These are phyloP conservation scores for Ceratobasidium sp. DNA, from an alignment of 1,284 basidiomycete genomes.

Conservation along the genomic window DNA sequence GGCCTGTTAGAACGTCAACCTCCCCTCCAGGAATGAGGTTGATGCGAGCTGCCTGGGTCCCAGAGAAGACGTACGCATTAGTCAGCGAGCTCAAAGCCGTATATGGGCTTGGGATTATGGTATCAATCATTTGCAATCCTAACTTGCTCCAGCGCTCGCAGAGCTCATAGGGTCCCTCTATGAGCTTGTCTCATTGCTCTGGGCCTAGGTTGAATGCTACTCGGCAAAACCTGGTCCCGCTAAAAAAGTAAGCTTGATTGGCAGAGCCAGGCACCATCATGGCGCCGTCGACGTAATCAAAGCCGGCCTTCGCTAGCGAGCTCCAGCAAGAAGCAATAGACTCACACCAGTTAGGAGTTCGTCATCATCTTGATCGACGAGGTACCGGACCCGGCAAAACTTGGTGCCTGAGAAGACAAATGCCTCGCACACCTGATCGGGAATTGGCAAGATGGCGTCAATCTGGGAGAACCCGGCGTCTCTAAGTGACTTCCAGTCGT, in stretches of 20 bases:
- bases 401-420: constrained; percentile 33
- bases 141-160: constrained; percentile 4
- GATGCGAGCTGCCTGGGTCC: not conserved
- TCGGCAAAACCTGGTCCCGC: constrained; percentile 18
- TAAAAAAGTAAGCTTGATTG: constrained; percentile 27
- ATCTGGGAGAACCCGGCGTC: constrained; percentile 29
- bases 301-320: constrained; percentile 20
- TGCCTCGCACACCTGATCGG: constrained; percentile 13
- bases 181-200: not conserved
- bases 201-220: not conserved
- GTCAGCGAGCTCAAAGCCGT: not conserved
- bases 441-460: constrained; percentile 36
- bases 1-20: not conserved
- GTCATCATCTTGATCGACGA: constrained; percentile 3
- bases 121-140: constrained; percentile 4
- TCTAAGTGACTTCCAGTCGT: constrained; percentile 30
- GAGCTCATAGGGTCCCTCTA: constrained; percentile 26
- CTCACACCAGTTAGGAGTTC: not conserved
- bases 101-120: not conserved
- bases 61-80: constrained; percentile 24
- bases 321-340: constrained; percentile 12
- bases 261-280: constrained; percentile 15
- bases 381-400: constrained; percentile 23
- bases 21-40: constrained; percentile 24
- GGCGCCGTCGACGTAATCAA: constrained; percentile 20